Base-by-base conservation (phyloP, 768 basidiomycete species). In the Coprinopsis marcescibilis region DNA sequence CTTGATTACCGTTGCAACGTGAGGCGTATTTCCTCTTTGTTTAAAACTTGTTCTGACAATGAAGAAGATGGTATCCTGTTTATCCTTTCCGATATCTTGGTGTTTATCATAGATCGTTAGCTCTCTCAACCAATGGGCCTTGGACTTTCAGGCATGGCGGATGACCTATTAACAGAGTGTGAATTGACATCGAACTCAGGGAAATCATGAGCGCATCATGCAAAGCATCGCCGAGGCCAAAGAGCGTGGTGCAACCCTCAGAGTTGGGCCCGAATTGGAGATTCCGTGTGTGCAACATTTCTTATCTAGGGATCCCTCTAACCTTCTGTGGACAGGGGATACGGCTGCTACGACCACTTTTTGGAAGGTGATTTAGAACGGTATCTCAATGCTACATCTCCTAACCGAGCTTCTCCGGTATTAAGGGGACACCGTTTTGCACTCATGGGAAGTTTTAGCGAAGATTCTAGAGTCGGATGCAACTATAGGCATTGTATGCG, bases 401-500 rank as follows among this genome's bases (percentile, higher is more conserved):
- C 43, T 37, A 19, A 10, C 27, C 15, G 39, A 24, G 29, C 19
- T 24, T 46, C 51, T 54, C 33, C 19, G 17, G 39, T 34, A n/a
- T 27, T 14, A 59, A 98, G 95, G 95, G 37, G 96, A 99, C 60
- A 99, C 95, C 7, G 80, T 87, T 37, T 75, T 96, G 14, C 96
- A 99, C 65, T 94, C 96, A 2, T 98, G 94, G 95, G 94, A 99
- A 66, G 88, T 95, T 4, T 77, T 99, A 14, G 89, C 85, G n/a
- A 88, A 89, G 62, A 85, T 99, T 42, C 70, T 99, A 20, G 70
- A 81, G 5, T 83, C 84, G 1, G 86, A 89, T 24, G 85, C 83
- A 20, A 79, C 85, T 1, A 66, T 74, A 55, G 91, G 76, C n/a
- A 96, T 99, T 43, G 70, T 99, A 23, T 97, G 95, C 58, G 96